Evolutionary conservation across 2,329 filamentous ascomycete species (phyloP).

Genomic region (Alternaria postmessia): DNA sequence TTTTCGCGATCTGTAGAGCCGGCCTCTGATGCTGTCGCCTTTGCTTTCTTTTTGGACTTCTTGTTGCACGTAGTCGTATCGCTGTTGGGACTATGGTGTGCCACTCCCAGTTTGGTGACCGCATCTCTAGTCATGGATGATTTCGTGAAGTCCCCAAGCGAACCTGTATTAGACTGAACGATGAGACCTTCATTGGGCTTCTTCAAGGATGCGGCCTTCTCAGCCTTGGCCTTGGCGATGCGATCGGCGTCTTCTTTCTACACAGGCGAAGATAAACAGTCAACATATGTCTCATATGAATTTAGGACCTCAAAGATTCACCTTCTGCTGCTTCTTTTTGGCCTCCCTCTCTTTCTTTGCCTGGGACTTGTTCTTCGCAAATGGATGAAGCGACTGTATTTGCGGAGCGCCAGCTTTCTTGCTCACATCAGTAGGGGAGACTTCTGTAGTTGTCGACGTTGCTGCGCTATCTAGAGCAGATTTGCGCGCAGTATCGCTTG

Average conservation of each 20-base stretch:
- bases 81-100: background rate
- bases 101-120: background rate
- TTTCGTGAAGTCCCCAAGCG: background rate
- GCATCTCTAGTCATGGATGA: background rate
- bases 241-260: slow-evolving; percentile 28
- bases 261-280: background rate
- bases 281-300: background rate
- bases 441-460: background rate
- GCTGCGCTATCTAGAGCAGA: background rate
- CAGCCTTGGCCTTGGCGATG: slow-evolving; percentile 15
- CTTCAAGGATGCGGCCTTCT: slow-evolving; percentile 11
- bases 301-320: background rate
- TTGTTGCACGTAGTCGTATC: background rate
- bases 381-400: slow-evolving; percentile 42
- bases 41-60: slow-evolving; percentile 10
- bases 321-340: slow-evolving; percentile 48
- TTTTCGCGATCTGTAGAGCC: background rate
- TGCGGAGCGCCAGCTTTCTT: slow-evolving; percentile 38
- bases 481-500: background rate
- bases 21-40: background rate
- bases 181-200: slow-evolving; percentile 4
- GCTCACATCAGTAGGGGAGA: background rate
- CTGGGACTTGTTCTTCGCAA: slow-evolving; percentile 39
- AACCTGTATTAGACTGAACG: slow-evolving; percentile 2
- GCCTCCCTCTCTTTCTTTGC: slow-evolving; percentile 45